phyloP scores from a whole-genome alignment of 106 monocot species.

The Allium cepa region DNA sequence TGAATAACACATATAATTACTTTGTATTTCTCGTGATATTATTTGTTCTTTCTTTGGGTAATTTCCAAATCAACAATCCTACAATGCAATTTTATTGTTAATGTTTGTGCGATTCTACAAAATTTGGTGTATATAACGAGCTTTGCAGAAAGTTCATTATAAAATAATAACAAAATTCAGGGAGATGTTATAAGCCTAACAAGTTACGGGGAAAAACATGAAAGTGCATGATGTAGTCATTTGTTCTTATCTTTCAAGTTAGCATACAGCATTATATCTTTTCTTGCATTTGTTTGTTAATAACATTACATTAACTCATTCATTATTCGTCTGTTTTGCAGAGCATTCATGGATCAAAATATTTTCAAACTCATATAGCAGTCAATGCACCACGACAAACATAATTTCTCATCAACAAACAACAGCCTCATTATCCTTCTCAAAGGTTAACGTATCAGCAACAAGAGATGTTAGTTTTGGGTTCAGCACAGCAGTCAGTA shows the following conservation, averaged over 20 bases:
- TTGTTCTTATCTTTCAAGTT: not conserved
- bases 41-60: too few species aligned
- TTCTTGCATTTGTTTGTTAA: not conserved
- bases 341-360: conserved; percentile 71
- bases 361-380: too few species aligned
- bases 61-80: too few species aligned
- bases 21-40: too few species aligned
- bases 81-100: too few species aligned
- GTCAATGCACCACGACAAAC: conserved; percentile 23
- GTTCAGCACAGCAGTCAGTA: conserved; percentile 16
- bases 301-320: not conserved
- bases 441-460: conserved; percentile 17
- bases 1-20: too few species aligned
- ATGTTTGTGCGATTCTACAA: too few species aligned
- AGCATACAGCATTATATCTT: not conserved
- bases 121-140: too few species aligned
- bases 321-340: conserved; percentile 14
- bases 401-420: conserved; percentile 11
- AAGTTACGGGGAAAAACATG: too few species aligned
- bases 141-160: too few species aligned
- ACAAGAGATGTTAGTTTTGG: conserved; percentile 63
- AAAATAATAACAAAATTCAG: too few species aligned
- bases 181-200: too few species aligned
- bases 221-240: not conserved
- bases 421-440: conserved; percentile 34